Conservation (phyloP, 495 filamentous ascomycete genomes). For the Paragyromitra xinjiangensis region DNA sequence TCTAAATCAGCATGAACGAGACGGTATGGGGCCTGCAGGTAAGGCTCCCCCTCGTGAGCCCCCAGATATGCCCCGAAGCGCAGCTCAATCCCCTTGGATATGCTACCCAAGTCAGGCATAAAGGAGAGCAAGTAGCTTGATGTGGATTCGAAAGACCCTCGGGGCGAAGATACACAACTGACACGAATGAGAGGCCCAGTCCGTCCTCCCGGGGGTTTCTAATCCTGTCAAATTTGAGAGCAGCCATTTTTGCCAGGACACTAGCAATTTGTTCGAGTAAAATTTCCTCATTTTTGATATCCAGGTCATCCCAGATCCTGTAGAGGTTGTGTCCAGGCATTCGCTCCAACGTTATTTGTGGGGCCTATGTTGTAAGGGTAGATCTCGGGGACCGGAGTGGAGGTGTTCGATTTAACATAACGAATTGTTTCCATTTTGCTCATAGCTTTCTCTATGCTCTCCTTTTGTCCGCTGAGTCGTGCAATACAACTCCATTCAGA, state of each 20-base stretch:
- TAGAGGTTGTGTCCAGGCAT: not conserved
- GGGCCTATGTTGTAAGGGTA: not conserved
- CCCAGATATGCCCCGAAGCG: not conserved
- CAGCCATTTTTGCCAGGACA: not conserved
- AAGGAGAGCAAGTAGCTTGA: not conserved
- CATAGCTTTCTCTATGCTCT: constrained; percentile 3
- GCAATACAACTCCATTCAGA: not conserved
- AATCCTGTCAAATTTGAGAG: not conserved
- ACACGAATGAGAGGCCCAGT: not conserved
- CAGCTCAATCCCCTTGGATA: not conserved
- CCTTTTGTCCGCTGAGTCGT: not conserved
- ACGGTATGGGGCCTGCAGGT: not conserved
- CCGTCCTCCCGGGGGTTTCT: not conserved
- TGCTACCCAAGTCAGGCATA: not conserved
- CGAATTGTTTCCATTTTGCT: constrained; percentile 3
- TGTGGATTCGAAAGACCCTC: not conserved
- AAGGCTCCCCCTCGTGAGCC: not conserved
- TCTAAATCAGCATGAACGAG: constrained; percentile 4
- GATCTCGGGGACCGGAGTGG: not conserved
- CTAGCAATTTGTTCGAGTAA: not conserved
- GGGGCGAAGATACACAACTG: not conserved
- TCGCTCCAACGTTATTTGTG: not conserved
- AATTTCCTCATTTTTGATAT: not conserved
- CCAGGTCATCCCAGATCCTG: not conserved
- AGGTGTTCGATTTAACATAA: not conserved